Evolutionary conservation across 805 yeast species (phyloP).

Genomic region (Phaffomyces thermotolerans): DNA sequence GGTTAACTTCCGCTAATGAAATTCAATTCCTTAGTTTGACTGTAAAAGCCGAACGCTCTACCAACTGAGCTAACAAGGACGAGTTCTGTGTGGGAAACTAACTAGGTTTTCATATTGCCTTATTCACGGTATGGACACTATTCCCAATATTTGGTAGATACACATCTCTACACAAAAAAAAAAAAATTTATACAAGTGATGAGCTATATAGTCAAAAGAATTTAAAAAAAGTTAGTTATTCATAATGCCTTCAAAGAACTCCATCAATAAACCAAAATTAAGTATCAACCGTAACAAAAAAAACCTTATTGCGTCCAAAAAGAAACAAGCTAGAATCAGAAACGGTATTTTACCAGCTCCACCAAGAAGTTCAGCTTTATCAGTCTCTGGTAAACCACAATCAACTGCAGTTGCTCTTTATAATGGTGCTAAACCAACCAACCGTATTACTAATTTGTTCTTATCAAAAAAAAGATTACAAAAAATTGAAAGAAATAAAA

Average conservation of each 20-base stretch:
- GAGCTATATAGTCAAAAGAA: too few relatives aligned
- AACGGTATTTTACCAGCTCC: slow-evolving; percentile 31
- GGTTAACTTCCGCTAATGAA: slow-evolving; percentile 15
- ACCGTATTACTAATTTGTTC: slow-evolving; percentile 44
- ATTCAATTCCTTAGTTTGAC: slow-evolving; percentile 14
- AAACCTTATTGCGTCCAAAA: slow-evolving; percentile 35
- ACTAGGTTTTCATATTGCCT: too few relatives aligned
- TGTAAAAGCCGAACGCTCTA: slow-evolving; percentile 27
- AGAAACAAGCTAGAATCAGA: slow-evolving; percentile 46
- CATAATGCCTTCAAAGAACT: slow-evolving; percentile 73
- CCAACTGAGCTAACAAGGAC: slow-evolving; percentile 27
- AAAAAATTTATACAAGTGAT: slow-evolving; percentile 2
- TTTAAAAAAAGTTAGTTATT: too few relatives aligned
- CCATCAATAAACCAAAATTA: slow-evolving; percentile 73
- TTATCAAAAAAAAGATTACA: slow-evolving; percentile 71
- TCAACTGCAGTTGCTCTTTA: slow-evolving; percentile 37
- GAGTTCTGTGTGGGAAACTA: too few relatives aligned
- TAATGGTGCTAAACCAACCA: slow-evolving; percentile 24
- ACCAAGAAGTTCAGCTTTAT: slow-evolving; percentile 37
- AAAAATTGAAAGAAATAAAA: slow-evolving; percentile 73
- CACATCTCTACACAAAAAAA: neutral
- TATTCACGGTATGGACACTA: too few relatives aligned
- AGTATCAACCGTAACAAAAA: slow-evolving; percentile 44
- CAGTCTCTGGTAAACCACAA: slow-evolving; percentile 27
- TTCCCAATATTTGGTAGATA: neutral